Evolutionary conservation across 495 filamentous ascomycete species (phyloP), one percentile per base, ranked within the genome.

Genomic region (Hypoxylon perforatum): DNA sequence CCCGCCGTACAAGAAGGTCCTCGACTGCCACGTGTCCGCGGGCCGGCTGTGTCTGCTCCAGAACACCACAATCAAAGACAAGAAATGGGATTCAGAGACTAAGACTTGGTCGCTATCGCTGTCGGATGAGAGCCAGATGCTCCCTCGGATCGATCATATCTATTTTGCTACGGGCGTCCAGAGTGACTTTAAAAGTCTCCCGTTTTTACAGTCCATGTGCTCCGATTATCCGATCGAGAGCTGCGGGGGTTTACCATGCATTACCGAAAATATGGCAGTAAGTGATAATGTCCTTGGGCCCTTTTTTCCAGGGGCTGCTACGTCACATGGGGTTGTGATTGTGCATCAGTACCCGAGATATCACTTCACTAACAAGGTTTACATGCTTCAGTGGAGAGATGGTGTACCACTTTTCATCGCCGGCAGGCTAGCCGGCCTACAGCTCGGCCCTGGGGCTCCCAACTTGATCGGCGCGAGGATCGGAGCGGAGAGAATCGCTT

Each of bases 391-490:
- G 80, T 90, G 87, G 87, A 75, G 76, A 49, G 69, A 83, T 4
- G 85, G 84, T 50, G 82, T 89, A 4, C 87, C 87, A 3, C 71
- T 90, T 6, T 90, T 89, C 64, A 69, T 88, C 54, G 85, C 86
- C 0, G 88, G 87, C 14, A 77, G 84, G 57, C 75, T 90, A 57
- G 87, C 84, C 0, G 82, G 77, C 5, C 66, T 90, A 39, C 78
- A 85, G 25, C 74, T 90, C 5, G 87, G 88, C 2, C 88, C 87
- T 28, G 84, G 81, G 11, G 87, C 86, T 1, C 82, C 81, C 14
- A 89, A 90, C 73, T 76, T 90, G 3, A 87, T 87, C 53, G 87
- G 87, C 4, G 85, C 86, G n/a, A 82, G 86, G 53, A 69, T 85
- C 39, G 87, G 87, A 3, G 87, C 87, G 2, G 87, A 90, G 76